A percentile compares a stretch with the other conserved stretches of the same genome.
Evolutionary conservation across 805 yeast species (phyloP).

Genomic region (Pichia scutulata): DNA sequence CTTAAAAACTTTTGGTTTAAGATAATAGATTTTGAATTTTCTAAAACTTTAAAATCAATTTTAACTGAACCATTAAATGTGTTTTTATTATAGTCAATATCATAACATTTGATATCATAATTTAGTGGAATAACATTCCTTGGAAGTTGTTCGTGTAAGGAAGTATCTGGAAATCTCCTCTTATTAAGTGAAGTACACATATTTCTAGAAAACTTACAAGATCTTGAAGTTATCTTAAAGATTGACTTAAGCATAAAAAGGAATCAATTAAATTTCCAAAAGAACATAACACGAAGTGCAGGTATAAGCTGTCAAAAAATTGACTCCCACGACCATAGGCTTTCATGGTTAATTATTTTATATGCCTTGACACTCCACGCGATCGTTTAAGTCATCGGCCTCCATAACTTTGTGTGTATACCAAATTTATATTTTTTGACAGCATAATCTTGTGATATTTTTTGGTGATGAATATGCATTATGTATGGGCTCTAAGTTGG

Average conservation of each 20-base stretch:
- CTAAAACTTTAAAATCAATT: slow-evolving; percentile 39
- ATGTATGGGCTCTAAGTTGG: neutral
- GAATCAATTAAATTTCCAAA: neutral
- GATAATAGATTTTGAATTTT: slow-evolving; percentile 36
- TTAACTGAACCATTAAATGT: slow-evolving; percentile 40
- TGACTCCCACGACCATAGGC: too few species aligned
- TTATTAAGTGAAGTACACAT: slow-evolving; percentile 4
- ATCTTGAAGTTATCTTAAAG: neutral
- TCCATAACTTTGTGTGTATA: too few species aligned
- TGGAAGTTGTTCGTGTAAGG: slow-evolving; percentile 42
- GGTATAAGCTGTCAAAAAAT: too few species aligned
- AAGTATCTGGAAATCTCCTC: slow-evolving; percentile 18
- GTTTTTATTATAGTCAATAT: slow-evolving; percentile 46
- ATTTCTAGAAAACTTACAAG: neutral
- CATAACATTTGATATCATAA: slow-evolving; percentile 55
- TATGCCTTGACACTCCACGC: neutral
- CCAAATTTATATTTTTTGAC: too few species aligned
- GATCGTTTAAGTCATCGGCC: neutral
- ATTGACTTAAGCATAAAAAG: neutral
- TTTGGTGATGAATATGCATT: neutral
- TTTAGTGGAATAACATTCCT: slow-evolving; percentile 59
- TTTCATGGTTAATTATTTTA: too few species aligned
- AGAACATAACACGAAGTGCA: neutral
- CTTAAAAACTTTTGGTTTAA: slow-evolving; percentile 42
- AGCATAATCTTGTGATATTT: neutral